These are phyloP conservation scores for Saussurea involucrata DNA, from an alignment of 129 eudicot genomes.

Conservation along the genomic window DNA sequence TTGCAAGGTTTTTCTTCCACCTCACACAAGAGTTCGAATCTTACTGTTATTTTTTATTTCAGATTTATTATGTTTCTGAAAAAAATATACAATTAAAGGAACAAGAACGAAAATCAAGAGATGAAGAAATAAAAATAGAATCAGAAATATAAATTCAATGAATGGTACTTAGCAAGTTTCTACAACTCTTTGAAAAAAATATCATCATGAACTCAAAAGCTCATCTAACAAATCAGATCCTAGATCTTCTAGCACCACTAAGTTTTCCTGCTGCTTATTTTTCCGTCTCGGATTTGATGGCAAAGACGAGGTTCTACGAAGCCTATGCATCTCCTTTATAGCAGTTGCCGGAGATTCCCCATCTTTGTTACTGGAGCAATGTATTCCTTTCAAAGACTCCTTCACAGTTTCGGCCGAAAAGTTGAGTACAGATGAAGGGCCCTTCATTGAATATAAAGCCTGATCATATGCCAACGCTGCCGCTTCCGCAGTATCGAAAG, in stretches of 20 bases:
- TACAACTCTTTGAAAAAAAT: not conserved
- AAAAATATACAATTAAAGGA: too few species aligned
- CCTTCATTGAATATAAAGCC: slow-evolving; percentile 42
- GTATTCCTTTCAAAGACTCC: slow-evolving; percentile 33
- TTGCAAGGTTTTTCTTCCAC: too few species aligned
- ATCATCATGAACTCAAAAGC: slow-evolving; percentile 28
- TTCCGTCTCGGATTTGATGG: not conserved
- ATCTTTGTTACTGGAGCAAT: not conserved
- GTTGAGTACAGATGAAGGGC: slow-evolving; percentile 35
- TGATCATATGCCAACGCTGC: slow-evolving; percentile 62
- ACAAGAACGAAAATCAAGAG: not conserved
- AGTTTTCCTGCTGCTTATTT: slow-evolving; percentile 9
- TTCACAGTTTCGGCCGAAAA: slow-evolving; percentile 31
- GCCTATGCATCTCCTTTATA: slow-evolving; percentile 38
- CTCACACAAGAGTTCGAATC: too few species aligned
- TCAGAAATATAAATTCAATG: not conserved
- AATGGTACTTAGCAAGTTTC: too few species aligned
- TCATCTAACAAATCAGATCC: slow-evolving; percentile 52
- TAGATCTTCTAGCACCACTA: slow-evolving; percentile 42
- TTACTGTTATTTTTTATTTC: too few species aligned
- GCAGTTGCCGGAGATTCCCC: slow-evolving; percentile 45
- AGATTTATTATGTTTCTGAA: too few species aligned
- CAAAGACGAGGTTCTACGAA: slow-evolving; percentile 16
- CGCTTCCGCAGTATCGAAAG: slow-evolving; percentile 49
- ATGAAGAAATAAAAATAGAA: not conserved